phyloP scores from a whole-genome alignment of 257 asterid species.

The Osmanthus fragrans region DNA sequence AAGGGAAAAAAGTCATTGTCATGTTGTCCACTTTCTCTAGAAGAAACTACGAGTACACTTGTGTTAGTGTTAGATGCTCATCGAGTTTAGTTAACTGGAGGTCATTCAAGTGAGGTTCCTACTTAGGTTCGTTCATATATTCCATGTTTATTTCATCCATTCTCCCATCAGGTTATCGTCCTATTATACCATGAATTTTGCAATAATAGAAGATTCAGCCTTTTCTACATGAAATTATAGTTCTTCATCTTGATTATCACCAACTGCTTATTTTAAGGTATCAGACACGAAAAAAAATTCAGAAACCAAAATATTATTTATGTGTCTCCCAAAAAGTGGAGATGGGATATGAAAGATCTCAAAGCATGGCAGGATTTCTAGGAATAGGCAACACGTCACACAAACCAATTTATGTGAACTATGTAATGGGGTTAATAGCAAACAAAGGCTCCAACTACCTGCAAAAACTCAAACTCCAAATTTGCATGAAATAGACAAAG shows the following conservation, averaged over 20 bases:
- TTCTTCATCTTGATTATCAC: constrained; percentile 44
- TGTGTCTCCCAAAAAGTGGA: constrained; percentile 6
- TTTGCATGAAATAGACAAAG: neutral
- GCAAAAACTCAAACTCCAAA: neutral
- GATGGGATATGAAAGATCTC: neutral
- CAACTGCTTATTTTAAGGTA: constrained; percentile 42
- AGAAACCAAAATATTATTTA: constrained; percentile 1
- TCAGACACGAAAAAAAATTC: constrained; percentile 41
- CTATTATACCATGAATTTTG: constrained; percentile 55
- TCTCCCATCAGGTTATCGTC: constrained; percentile 55
- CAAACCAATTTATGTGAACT: neutral
- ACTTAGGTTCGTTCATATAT: constrained; percentile 29
- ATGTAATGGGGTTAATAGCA: neutral
- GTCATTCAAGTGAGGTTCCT: constrained; percentile 58
- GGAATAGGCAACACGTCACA: too few relatives aligned
- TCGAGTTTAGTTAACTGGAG: constrained; percentile 72
- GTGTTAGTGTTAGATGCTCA: constrained; percentile 90
- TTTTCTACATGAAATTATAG: constrained; percentile 31
- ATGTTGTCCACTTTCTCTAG: too few relatives aligned
- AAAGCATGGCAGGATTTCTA: too few relatives aligned
- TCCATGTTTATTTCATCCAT: constrained; percentile 55
- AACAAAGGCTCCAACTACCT: neutral
- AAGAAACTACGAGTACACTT: constrained; percentile 84
- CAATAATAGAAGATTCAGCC: constrained; percentile 39
- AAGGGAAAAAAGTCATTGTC: constrained; percentile 50